A percentile compares a stretch with the other conserved stretches of the same genome.
phyloP scores from a whole-genome alignment of 805 yeast genomes.

The Sporopachydermia quercuum region DNA sequence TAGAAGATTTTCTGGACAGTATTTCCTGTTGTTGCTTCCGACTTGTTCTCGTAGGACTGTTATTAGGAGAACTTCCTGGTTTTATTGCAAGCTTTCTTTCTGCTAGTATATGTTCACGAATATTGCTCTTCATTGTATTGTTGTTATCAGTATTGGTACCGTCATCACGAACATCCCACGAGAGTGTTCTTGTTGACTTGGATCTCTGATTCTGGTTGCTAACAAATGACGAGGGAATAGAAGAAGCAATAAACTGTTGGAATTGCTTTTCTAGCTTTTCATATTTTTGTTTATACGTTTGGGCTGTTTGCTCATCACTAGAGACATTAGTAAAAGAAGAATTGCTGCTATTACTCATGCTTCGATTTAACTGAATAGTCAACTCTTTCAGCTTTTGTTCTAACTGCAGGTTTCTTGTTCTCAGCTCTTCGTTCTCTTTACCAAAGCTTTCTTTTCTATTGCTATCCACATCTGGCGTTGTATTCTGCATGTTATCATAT shows the following conservation, averaged over 20 bases:
- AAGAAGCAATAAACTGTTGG: conserved; percentile 13
- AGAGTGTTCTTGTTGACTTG: too few relatives aligned
- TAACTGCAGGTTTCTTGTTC: conserved; percentile 3
- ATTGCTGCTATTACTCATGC: not conserved
- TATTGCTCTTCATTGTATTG: conserved; percentile 10
- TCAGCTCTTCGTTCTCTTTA: conserved; percentile 4
- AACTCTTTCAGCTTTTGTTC: conserved; percentile 6
- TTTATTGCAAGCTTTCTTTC: conserved; percentile 15
- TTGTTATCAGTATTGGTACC: conserved; percentile 10
- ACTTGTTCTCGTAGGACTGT: conserved; percentile 13
- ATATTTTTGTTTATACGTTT: conserved; percentile 8
- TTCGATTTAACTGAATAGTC: not conserved
- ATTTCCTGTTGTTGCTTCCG: conserved; percentile 13
- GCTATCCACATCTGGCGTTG: conserved; percentile 10
- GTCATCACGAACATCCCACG: not conserved
- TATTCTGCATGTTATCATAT: conserved; percentile 4
- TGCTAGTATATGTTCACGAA: conserved; percentile 15
- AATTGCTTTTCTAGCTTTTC: conserved; percentile 14
- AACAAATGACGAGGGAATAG: not conserved
- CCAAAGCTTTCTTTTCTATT: conserved; percentile 7
- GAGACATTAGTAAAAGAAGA: not conserved
- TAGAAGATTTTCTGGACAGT: conserved; percentile 12
- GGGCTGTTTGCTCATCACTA: conserved; percentile 11
- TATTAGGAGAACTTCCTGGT: conserved; percentile 11
- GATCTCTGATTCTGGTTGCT: too few relatives aligned